These are phyloP conservation scores for Botryococcus braunii DNA, from an alignment of 163 green algal species.

Conservation along the genomic window DNA sequence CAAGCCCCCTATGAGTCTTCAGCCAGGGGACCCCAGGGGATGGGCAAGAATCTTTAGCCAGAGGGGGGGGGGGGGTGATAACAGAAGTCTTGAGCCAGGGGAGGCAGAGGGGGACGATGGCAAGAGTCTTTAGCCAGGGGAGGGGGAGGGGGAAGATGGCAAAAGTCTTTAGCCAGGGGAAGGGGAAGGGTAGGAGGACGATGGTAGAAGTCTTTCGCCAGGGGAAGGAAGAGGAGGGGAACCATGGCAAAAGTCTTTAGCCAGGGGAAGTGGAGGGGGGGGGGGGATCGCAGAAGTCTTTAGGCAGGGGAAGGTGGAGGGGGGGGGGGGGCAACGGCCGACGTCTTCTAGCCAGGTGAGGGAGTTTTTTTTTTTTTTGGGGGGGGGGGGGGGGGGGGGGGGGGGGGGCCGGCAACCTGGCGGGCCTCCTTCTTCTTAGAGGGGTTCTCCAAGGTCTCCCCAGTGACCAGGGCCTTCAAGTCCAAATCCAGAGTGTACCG, in stretches of 20 bases:
- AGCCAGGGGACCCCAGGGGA: no score
- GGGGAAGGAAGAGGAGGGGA: background rate
- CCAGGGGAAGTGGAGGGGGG: background rate
- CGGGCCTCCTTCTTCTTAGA: constrained; percentile 77
- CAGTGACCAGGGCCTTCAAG: constrained; percentile 82
- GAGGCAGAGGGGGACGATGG: background rate
- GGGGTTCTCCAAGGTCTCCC: constrained; percentile 78
- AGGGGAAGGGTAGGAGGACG: no score
- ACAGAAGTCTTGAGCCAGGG: background rate
- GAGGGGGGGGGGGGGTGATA: no score
- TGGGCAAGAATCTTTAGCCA: no score
- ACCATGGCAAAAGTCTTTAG: background rate
- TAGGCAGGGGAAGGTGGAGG: background rate
- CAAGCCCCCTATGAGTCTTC: no score
- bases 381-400: no score
- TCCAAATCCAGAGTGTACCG: constrained; percentile 97
- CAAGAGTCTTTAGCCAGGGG: no score
- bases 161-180: no score
- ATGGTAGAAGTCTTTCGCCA: background rate
- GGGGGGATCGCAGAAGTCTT: background rate
- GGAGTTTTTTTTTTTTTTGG: no score
- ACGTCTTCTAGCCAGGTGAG: no score
- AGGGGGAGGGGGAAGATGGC: no score
- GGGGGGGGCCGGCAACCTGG: constrained; percentile 45
- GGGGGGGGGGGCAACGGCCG: no score